phyloP scores from a whole-genome alignment of 192 early-diverging fungal species.

The Backusella mclennaniae region DNA sequence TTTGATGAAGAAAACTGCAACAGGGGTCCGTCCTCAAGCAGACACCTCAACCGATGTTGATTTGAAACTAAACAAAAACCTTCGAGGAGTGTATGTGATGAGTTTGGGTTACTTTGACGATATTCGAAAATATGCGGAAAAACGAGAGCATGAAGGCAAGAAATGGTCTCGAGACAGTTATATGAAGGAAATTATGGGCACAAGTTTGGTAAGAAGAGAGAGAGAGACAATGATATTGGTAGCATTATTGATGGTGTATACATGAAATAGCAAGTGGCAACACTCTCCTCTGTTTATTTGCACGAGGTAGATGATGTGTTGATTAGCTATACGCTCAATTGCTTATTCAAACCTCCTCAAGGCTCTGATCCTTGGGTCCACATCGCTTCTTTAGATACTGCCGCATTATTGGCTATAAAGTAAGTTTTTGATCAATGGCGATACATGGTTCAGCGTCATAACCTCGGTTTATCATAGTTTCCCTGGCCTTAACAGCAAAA shows the following conservation, averaged over 20 bases:
- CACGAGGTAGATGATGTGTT: constrained; percentile 50
- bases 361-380: constrained; percentile 39
- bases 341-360: constrained; percentile 40
- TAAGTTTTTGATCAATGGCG: constrained; percentile 2
- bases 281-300: constrained; percentile 45
- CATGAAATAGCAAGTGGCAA: constrained; percentile 43
- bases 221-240: not conserved
- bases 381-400: constrained; percentile 38
- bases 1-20: not conserved
- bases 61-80: constrained; percentile 37
- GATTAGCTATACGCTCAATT: constrained; percentile 38
- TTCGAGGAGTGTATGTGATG: constrained; percentile 49
- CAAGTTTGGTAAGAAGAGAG: constrained; percentile 42
- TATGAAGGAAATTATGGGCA: constrained; percentile 54
- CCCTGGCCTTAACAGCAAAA: constrained; percentile 27
- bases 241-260: not conserved
- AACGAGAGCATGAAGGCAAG: constrained; percentile 39
- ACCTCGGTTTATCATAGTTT: constrained; percentile 15
- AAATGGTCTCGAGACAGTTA: constrained; percentile 41
- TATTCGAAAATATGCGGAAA: constrained; percentile 42
- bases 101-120: constrained; percentile 54
- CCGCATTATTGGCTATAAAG: constrained; percentile 42
- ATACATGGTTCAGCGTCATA: not conserved
- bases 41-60: constrained; percentile 1
- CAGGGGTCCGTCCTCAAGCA: not conserved